Evolutionary conservation across 352 stramenopile genomes (phyloP).

Genomic region (Pythium vanterpoolii): DNA sequence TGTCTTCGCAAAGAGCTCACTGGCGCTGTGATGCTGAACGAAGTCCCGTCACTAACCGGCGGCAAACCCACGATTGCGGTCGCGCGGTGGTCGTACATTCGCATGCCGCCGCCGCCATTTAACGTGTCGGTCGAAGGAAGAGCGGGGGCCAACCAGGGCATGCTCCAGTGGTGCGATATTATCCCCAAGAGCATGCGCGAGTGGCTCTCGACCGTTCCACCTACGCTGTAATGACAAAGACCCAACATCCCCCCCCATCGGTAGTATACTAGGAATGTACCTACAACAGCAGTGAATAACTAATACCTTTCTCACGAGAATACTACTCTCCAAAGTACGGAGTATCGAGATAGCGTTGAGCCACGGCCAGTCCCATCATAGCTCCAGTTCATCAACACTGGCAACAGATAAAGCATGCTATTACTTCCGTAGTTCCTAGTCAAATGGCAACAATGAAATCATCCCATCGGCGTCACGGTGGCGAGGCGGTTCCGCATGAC

Average conservation of each 20-base stretch:
- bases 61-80: conserved; percentile 3
- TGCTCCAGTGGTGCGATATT: conserved; percentile 1
- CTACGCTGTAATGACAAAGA: neutral
- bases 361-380: no score
- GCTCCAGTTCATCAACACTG: no score
- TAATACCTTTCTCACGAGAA: no score
- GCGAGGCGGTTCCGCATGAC: conserved; percentile 4
- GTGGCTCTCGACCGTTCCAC: neutral
- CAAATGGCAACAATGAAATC: no score
- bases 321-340: no score
- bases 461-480: neutral
- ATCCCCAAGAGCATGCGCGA: conserved; percentile 3
- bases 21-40: neutral
- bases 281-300: no score
- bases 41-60: neutral
- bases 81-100: conserved; percentile 2
- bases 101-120: neutral
- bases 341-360: no score
- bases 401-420: no score
- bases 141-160: neutral
- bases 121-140: neutral
- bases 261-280: no score
- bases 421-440: no score
- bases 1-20: conserved; percentile 8
- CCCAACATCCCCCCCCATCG: no score